phyloP scores from a whole-genome alignment of 2,329 filamentous ascomycete genomes.

The Colletotrichum sp. region DNA sequence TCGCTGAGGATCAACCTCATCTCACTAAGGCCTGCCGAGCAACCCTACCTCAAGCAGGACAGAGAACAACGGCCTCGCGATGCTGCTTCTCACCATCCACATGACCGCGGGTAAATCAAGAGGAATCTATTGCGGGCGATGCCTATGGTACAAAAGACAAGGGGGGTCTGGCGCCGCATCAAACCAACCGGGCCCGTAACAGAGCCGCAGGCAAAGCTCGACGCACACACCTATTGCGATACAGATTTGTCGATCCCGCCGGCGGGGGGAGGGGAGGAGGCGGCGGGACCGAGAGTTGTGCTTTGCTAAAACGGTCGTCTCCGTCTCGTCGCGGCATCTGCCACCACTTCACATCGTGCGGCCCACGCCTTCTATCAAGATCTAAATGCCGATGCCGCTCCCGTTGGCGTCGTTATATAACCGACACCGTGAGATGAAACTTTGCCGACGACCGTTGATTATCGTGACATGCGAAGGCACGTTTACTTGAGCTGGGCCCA shows the following conservation, averaged over 20 bases:
- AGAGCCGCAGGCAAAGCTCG: not conserved
- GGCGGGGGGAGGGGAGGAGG: not conserved
- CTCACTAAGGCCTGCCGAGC: not conserved
- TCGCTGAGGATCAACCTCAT: not conserved
- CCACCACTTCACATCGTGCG: not conserved
- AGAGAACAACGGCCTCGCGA: not conserved
- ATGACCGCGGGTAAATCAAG: not conserved
- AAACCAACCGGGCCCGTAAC: not conserved
- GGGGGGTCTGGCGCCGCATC: constrained; percentile 4
- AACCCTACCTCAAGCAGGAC: not conserved
- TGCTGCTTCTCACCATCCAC: not conserved
- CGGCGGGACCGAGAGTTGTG: not conserved
- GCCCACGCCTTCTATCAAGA: not conserved
- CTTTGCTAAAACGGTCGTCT: not conserved
- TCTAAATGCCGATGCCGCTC: constrained; percentile 2
- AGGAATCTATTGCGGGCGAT: constrained; percentile 24
- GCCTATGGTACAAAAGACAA: constrained; percentile 24
- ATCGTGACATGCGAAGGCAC: not conserved
- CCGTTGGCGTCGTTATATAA: not conserved
- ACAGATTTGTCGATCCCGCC: constrained; percentile 9
- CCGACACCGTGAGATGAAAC: not conserved
- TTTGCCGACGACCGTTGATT: not conserved
- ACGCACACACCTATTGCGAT: constrained; percentile 1
- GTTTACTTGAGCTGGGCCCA: constrained; percentile 90
- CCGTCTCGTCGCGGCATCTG: not conserved